Evolutionary conservation across 2,329 filamentous ascomycete species (phyloP).

Genomic region (Penicillium sp.): DNA sequence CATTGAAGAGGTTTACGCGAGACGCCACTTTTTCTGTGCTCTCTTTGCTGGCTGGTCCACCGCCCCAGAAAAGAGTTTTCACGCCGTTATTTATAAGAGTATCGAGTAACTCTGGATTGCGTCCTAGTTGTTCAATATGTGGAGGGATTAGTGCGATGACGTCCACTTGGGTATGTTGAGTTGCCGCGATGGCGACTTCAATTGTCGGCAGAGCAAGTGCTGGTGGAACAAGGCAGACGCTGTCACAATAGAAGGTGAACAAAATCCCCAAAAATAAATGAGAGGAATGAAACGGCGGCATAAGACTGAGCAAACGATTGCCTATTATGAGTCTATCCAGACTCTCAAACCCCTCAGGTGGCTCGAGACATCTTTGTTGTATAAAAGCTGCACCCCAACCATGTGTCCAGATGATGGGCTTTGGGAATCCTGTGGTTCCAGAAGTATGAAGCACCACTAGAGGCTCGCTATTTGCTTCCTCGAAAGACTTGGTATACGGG

Average conservation of each 20-base stretch:
- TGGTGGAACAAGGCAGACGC: slow-evolving; percentile 13
- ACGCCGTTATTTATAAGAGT: slow-evolving; percentile 3
- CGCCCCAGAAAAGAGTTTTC: slow-evolving; percentile 1
- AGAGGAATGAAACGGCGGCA: slow-evolving; percentile 17
- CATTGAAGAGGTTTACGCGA: neutral
- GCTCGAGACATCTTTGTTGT: slow-evolving; percentile 5
- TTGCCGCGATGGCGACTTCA: slow-evolving; percentile 5
- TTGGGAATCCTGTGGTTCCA: slow-evolving; percentile 11
- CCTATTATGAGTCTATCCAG: slow-evolving; percentile 3
- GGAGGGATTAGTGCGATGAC: slow-evolving; percentile 12
- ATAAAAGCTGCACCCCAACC: slow-evolving; percentile 15
- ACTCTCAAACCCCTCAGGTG: slow-evolving; percentile 13
- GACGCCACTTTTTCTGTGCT: neutral
- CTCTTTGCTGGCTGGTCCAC: neutral
- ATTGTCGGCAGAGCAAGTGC: slow-evolving; percentile 2
- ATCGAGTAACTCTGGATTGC: slow-evolving; percentile 11
- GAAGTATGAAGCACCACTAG: slow-evolving; percentile 10
- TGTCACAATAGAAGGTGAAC: slow-evolving; percentile 11
- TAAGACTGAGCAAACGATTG: slow-evolving; percentile 10
- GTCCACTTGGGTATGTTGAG: slow-evolving; percentile 13
- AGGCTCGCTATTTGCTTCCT: neutral
- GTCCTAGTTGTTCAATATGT: slow-evolving; percentile 14
- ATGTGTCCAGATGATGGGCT: slow-evolving; percentile 15
- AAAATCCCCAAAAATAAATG: slow-evolving; percentile 7
- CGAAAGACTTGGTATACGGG: neutral